Evolutionary conservation across 202 grass and related monocot genomes (phyloP), one percentile per base, ranked within the genome.

Genomic region (Zizania palustris): DNA sequence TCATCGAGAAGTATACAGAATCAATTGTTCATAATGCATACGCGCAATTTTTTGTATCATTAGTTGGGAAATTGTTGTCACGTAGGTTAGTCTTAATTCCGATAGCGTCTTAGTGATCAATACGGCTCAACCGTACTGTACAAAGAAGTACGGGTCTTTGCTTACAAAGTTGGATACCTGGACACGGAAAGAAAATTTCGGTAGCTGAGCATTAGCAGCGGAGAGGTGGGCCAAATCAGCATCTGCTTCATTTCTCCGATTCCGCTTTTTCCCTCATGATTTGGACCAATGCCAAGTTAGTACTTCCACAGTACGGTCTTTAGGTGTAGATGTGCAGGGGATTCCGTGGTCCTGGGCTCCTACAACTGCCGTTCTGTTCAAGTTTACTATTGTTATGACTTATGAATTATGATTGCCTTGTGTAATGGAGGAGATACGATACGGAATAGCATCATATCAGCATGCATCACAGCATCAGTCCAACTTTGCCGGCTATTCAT

Each of bases 321-420:
- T 4, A 28, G 42, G 34, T 73, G 49, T 20, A 67, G 50, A 61
- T 7, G 11, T 50, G 28, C 48, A 28, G 38, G 36, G 49, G 13
- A 67, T 58, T 36, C 43, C 34, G 42, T 69, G 42, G 51, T 60
- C 80, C 77, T 80, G 35, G 3, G 6, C 14, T 72, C 67, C 38
- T 64, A 55, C 36, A 73, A 10, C n/a, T 57, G 15, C 41, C 69
- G 60, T 82, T 73, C 60, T 37, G 38, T 65, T 82, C 21, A 82
- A 82, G 69, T 13, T 81, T 51, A 51, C 28, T 11, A 2, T 11
- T 43, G n/a, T 11, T 55, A 55, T 14, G 18, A 67, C 12, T 71
- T 37, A 63, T 14, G 18, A 67, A 7, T 71, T 37, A 63, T 51
- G 67, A 13, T 73, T 53, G 19, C 12, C 38, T 43, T 53, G 37